phyloP scores from a whole-genome alignment of 257 asterid genomes.

The Solanum rostratum region DNA sequence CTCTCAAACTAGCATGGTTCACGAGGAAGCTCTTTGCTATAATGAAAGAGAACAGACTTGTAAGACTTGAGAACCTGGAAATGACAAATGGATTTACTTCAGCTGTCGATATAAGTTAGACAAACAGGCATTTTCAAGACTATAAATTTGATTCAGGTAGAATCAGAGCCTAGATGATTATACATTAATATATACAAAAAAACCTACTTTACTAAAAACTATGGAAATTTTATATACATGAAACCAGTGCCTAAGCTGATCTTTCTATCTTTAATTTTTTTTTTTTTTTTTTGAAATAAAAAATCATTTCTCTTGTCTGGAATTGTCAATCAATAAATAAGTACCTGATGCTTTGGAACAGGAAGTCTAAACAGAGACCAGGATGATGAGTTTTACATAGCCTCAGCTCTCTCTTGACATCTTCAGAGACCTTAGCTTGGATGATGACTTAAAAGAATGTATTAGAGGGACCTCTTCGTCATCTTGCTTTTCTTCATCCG shows the following conservation, averaged over 20 bases:
- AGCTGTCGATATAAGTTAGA: background rate
- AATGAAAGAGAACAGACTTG: background rate
- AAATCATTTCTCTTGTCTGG: background rate
- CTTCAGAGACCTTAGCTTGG: constrained; percentile 65
- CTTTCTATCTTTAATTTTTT: background rate
- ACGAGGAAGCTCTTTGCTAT: background rate
- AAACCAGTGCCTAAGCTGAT: background rate
- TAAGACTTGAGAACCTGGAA: background rate
- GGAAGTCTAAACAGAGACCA: constrained; percentile 31
- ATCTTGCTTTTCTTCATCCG: constrained; percentile 35
- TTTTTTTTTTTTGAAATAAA: background rate
- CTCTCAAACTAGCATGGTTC: background rate
- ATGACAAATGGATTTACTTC: background rate
- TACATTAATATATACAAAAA: background rate
- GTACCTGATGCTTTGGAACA: constrained; percentile 69
- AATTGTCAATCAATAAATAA: background rate
- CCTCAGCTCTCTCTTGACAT: constrained; percentile 36
- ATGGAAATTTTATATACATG: background rate
- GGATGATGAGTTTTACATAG: constrained; percentile 28
- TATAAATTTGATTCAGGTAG: background rate
- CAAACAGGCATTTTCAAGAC: background rate
- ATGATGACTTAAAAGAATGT: constrained; percentile 46
- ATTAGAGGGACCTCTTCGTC: constrained; percentile 58
- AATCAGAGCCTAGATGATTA: background rate
- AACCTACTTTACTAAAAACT: background rate